Evolutionary conservation across 768 basidiomycete species (phyloP), one percentile per base, ranked within the genome.

Genomic region (Cystofilobasidium bisporidii): DNA sequence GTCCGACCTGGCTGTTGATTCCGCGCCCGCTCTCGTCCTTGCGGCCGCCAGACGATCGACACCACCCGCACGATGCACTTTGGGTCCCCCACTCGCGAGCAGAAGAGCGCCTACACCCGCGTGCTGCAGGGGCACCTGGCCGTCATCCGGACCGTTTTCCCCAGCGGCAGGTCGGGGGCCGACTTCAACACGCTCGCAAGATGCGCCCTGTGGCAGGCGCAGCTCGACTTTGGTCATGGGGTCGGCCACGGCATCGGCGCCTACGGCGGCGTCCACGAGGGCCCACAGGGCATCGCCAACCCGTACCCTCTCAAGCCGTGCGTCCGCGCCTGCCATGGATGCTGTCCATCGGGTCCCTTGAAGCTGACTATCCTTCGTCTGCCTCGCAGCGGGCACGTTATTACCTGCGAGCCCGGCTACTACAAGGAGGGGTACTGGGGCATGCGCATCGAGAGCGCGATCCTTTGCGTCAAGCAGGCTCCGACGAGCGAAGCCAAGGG

Each of bases 111-210:
- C 1, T 99, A 86, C 77, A 99, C 96, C 36, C 82, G 91, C 56
- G 96, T 98, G 50, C 76, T 99, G 66, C 96, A 99, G 78, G 94
- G 93, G 11, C 96, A 99, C 86, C 94, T 98, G 71, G 90, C 90
- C 30, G 89, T 97, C 73, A 91, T 93, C 77, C 83, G 81, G 70
- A 87, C 88, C 6, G 81, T 91, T 33, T 99, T 94, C 80, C 96
- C 94, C 24, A 85, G 87, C 76, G 91, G 90, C 4, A 93, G 90
- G 5, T 85, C 87, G 3, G 91, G 93, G 1, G 79, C 80, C 47
- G 85, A 88, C 76, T 79, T 96, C 53, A 90, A 93, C 75, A 89
- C 91, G 61, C 81, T 96, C 36, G 91, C 92, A 20, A 32, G 61
- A 28, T 15, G 5, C 17, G n/a, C 53, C 0, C 38, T 67, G 14